phyloP scores from a whole-genome alignment of 148 eudicot genomes.

The Cornus florida region DNA sequence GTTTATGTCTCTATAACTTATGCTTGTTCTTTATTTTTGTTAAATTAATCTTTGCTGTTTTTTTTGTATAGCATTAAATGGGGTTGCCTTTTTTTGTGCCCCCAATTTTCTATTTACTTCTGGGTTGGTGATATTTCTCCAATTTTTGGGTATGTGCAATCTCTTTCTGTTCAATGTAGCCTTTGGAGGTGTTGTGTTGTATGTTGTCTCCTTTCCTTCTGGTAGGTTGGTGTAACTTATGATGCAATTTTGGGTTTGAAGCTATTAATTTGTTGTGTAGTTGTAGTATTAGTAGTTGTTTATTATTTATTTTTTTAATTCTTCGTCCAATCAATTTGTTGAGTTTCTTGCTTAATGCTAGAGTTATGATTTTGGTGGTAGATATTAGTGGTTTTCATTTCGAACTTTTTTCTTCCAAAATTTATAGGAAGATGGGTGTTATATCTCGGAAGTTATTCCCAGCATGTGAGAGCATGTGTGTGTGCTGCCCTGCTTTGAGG shows the following conservation, averaged over 20 bases:
- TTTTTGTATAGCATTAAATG: neutral
- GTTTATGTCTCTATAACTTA: no score
- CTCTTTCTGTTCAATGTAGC: no score
- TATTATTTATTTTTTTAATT: no score
- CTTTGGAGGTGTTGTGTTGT: no score
- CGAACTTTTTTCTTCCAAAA: neutral
- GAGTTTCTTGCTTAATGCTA: neutral
- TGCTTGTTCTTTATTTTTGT: no score
- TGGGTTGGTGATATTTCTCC: neutral
- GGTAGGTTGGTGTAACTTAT: neutral
- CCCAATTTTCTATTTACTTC: neutral
- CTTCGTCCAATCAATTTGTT: neutral
- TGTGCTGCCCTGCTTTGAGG: conserved; percentile 95
- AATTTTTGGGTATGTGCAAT: no score
- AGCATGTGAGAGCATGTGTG: conserved; percentile 89
- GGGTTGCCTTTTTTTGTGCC: neutral
- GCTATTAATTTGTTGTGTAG: neutral
- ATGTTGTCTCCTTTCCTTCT: no score
- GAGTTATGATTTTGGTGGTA: neutral
- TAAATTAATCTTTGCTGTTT: no score
- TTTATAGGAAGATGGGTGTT: conserved; percentile 71
- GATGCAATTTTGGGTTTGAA: neutral
- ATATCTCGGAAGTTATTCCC: conserved; percentile 89
- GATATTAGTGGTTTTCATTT: neutral
- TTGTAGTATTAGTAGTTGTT: no score